Evolutionary conservation across 306 rosid genomes (phyloP).

Genomic region (Malus domestica): DNA sequence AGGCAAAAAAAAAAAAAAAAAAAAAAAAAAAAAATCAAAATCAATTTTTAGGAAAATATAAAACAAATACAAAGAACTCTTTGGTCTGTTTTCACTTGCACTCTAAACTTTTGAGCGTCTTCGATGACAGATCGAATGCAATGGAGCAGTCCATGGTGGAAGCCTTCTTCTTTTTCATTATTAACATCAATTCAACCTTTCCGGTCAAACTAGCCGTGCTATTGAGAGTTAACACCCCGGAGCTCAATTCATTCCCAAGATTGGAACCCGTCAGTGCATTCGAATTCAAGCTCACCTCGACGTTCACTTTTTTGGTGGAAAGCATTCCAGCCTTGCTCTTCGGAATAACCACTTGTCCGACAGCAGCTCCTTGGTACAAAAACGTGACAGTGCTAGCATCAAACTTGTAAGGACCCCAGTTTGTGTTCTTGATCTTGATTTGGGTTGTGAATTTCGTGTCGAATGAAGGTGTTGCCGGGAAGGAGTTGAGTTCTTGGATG

Average conservation of each 20-base stretch:
- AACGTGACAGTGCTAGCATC: too few relatives aligned
- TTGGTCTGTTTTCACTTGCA: not conserved
- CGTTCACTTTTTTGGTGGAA: not conserved
- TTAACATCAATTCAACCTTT: not conserved
- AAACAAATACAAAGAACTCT: not conserved
- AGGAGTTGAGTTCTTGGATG: not conserved
- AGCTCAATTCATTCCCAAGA: not conserved
- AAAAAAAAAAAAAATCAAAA: not conserved
- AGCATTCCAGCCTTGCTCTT: conserved; percentile 11
- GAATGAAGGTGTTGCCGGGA: not conserved
- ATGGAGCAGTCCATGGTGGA: conserved; percentile 3
- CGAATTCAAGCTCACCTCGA: not conserved
- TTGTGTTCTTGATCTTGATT: conserved; percentile 6
- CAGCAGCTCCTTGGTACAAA: not conserved
- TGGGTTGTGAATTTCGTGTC: conserved; percentile 3
- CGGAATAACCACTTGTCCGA: not conserved
- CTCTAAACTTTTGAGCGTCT: not conserved
- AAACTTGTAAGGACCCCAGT: not conserved
- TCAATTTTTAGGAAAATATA: not conserved
- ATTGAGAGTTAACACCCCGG: not conserved
- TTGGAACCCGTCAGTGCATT: not conserved
- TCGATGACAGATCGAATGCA: not conserved
- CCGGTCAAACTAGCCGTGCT: not conserved
- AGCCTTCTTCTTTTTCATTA: conserved; percentile 11
- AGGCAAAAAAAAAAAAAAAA: not conserved